phyloP scores from a whole-genome alignment of 352 stramenopile genomes.

The Pythium scleroteichum region DNA sequence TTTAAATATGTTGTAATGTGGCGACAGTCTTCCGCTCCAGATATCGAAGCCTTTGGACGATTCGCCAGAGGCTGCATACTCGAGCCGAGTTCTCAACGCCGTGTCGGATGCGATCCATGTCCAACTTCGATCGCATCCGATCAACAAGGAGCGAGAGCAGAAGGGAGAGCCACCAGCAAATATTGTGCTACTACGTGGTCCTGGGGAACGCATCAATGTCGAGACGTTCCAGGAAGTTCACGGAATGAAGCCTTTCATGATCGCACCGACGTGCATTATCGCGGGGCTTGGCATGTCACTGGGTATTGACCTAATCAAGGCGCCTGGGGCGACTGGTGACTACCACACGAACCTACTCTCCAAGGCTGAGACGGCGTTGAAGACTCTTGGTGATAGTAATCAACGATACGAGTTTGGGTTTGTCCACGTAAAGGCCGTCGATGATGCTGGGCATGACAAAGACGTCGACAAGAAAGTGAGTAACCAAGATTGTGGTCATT shows the following conservation, averaged over 20 bases:
- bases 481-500: neutral
- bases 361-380: constrained; percentile 77
- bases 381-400: constrained; percentile 35
- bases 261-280: constrained; percentile 88
- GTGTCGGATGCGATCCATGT: constrained; percentile 72
- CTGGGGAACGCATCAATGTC: constrained; percentile 85
- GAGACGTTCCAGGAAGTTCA: constrained; percentile 81
- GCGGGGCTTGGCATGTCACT: constrained; percentile 85
- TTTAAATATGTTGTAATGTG: constrained; percentile 2
- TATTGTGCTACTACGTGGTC: constrained; percentile 81
- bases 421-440: constrained; percentile 85
- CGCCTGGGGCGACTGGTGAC: constrained; percentile 74
- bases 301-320: constrained; percentile 73
- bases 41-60: constrained; percentile 61
- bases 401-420: constrained; percentile 74
- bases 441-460: constrained; percentile 85
- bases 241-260: constrained; percentile 85
- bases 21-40: constrained; percentile 59
- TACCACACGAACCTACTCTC: constrained; percentile 82
- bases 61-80: constrained; percentile 71
- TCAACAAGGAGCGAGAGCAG: constrained; percentile 64
- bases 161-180: constrained; percentile 73
- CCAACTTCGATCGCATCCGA: constrained; percentile 63
- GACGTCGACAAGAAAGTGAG: constrained; percentile 78
- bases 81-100: constrained; percentile 72